Evolutionary conservation across 805 yeast species (phyloP).

Genomic region (Danielozyma ontarioensis): DNA sequence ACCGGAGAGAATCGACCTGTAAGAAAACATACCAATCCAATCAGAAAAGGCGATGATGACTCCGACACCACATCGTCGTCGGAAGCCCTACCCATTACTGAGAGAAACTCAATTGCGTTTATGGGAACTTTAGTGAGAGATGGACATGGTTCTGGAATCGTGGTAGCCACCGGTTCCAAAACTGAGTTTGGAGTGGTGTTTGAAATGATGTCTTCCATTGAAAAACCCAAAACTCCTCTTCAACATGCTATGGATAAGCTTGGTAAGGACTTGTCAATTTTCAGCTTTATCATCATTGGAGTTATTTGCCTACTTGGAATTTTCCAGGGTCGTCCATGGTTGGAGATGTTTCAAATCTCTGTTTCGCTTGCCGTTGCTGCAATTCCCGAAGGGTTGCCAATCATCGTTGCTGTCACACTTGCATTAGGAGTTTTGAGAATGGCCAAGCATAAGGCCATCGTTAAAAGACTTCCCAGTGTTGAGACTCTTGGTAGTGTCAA

Average conservation of each 20-base stretch:
- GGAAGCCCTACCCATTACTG: conserved; percentile 51
- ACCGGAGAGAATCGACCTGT: conserved; percentile 96
- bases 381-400: conserved; percentile 97
- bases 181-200: conserved; percentile 95
- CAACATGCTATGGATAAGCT: conserved; percentile 93
- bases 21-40: conserved; percentile 50
- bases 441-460: conserved; percentile 94
- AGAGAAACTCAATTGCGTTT: conserved; percentile 75
- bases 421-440: conserved; percentile 95
- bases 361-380: conserved; percentile 99
- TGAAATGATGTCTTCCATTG: conserved; percentile 91
- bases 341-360: conserved; percentile 96
- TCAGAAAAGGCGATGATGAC: conserved; percentile 15
- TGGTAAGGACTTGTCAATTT: conserved; percentile 83
- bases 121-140: conserved; percentile 98
- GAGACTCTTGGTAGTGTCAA: conserved; percentile 94
- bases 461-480: conserved; percentile 88
- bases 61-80: conserved; percentile 13
- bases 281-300: conserved; percentile 85
- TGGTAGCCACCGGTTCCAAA: conserved; percentile 80
- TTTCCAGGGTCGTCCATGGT: conserved; percentile 88
- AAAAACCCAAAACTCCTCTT: conserved; percentile 96
- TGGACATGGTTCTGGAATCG: conserved; percentile 93
- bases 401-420: conserved; percentile 93
- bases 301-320: conserved; percentile 88